Evolutionary conservation across 2,329 filamentous ascomycete genomes (phyloP), one percentile per base, ranked within the genome.

Genomic region (Pseudocercospora macadamiae): DNA sequence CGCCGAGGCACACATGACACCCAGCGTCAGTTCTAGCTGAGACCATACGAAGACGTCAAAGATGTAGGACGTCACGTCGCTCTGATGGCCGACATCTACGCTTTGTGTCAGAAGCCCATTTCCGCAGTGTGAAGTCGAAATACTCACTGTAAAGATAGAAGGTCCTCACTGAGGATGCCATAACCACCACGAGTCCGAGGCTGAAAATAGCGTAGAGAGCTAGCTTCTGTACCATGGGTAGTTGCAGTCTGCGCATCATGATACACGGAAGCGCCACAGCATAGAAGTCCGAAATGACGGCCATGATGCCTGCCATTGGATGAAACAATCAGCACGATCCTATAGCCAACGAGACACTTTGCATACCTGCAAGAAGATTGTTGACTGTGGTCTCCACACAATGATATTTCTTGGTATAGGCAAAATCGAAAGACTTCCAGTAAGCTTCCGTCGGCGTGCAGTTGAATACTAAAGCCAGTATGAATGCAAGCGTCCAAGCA

Each of bases 181-280:
- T 71, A 2, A 73, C 64, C 8, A 73, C 72, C 8, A 70, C 28
- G 3, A 70, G 45, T 7, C 67, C 66, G 3, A 68, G 48, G 6
- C 45, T 61, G 58, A 70, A 71, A 32, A 81, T 73, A 32, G 76
- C 76, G 36, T 78, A 76, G 3, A 79, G 64, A 0, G 74, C 77
- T 26, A 76, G 57, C 64, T 78, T 80, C 64, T 81, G 79, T n/a
- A 19, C 73, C 69, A 21, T 59, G 66, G 10, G 76, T 70, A 44
- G 80, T 73, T 32, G 76, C 70, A 14, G 80, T 19, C 76, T 74
- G 70, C 75, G 73, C 6, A 80, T 74, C 21, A 80, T 71, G 18
- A 79, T 69, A 3, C 77, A 66, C 0, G 79, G 79, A 19, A 81
- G 63, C 1, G 69, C 61, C 48, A 74, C 74, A 3, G 76, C 70